Conservation (phyloP, 1,139 yeast species). For the Suhomyces atakaporum region DNA sequence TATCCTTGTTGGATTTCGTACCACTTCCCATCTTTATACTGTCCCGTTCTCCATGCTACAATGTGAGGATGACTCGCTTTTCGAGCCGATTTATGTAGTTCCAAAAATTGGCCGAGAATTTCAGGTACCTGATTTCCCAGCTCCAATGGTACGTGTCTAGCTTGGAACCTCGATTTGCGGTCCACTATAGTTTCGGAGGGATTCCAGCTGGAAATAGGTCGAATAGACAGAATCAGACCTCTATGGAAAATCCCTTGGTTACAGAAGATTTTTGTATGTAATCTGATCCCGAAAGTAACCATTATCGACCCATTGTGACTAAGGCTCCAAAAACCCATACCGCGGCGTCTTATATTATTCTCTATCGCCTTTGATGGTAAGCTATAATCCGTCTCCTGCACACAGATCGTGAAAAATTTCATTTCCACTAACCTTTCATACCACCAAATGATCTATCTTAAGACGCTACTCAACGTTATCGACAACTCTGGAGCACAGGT, state of each 20-base stretch:
- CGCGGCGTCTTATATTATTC: no score
- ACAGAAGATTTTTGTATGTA: no score
- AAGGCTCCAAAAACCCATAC: no score
- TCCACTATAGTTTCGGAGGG: slow-evolving; percentile 34
- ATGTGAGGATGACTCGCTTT: slow-evolving; percentile 67
- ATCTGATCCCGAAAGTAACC: no score
- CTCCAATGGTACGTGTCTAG: slow-evolving; percentile 45
- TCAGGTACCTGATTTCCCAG: slow-evolving; percentile 39
- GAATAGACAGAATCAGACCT: no score
- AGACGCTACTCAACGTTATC: slow-evolving; percentile 84
- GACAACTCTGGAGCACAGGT: slow-evolving; percentile 95
- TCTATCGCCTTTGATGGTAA: no score
- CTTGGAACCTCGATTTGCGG: slow-evolving; percentile 65
- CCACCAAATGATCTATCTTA: slow-evolving; percentile 72
- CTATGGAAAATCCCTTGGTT: no score
- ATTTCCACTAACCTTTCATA: neutral
- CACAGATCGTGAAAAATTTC: slow-evolving; percentile 10
- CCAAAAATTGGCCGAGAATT: slow-evolving; percentile 38
- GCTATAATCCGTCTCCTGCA: slow-evolving; percentile 8
- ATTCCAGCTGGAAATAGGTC: slow-evolving; percentile 25
- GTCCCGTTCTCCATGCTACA: slow-evolving; percentile 65
- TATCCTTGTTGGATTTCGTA: slow-evolving; percentile 52
- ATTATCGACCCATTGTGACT: no score
- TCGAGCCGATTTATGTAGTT: slow-evolving; percentile 41
- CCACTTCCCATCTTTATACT: slow-evolving; percentile 1